phyloP scores from a whole-genome alignment of 805 yeast species.

The Aciculoconidium aculeatum region DNA sequence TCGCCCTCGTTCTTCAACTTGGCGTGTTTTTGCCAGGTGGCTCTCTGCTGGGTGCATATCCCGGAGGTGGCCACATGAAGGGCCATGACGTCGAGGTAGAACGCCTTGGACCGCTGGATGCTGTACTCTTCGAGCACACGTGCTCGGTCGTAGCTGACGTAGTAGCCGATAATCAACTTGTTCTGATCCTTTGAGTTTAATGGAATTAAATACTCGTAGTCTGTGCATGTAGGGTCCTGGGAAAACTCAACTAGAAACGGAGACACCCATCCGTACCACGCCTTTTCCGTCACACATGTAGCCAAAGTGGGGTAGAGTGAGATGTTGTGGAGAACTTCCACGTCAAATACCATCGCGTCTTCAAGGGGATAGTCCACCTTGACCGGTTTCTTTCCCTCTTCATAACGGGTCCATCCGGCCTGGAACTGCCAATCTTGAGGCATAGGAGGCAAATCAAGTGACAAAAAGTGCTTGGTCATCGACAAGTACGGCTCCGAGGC shows the following conservation, averaged over 20 bases:
- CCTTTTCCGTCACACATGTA: conserved; percentile 64
- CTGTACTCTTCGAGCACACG: conserved; percentile 79
- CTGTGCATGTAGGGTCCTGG: conserved; percentile 19
- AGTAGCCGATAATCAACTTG: conserved; percentile 80
- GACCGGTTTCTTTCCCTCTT: conserved; percentile 45
- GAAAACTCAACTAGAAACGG: conserved; percentile 66
- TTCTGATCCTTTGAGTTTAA: conserved; percentile 44
- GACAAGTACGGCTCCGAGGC: conserved; percentile 56
- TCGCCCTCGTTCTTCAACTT: conserved; percentile 28
- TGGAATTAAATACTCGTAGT: conserved; percentile 69
- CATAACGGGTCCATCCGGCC: conserved; percentile 83
- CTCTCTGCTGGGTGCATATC: conserved; percentile 86
- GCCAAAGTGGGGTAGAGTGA: conserved; percentile 77
- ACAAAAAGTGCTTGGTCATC: conserved; percentile 41
- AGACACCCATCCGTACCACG: conserved; percentile 95
- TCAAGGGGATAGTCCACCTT: conserved; percentile 67
- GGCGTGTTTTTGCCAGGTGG: conserved; percentile 61
- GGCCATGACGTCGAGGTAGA: conserved; percentile 88
- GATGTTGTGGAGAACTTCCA: conserved; percentile 75
- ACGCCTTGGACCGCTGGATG: conserved; percentile 59
- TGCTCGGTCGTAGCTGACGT: conserved; percentile 87
- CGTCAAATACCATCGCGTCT: conserved; percentile 75
- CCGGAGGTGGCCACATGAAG: conserved; percentile 88
- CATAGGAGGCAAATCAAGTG: conserved; percentile 22
- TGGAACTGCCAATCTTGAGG: conserved; percentile 52